Evolutionary conservation across 2,329 filamentous ascomycete genomes (phyloP), one percentile per base, ranked within the genome.

Genomic region (Xylariaceae sp.): DNA sequence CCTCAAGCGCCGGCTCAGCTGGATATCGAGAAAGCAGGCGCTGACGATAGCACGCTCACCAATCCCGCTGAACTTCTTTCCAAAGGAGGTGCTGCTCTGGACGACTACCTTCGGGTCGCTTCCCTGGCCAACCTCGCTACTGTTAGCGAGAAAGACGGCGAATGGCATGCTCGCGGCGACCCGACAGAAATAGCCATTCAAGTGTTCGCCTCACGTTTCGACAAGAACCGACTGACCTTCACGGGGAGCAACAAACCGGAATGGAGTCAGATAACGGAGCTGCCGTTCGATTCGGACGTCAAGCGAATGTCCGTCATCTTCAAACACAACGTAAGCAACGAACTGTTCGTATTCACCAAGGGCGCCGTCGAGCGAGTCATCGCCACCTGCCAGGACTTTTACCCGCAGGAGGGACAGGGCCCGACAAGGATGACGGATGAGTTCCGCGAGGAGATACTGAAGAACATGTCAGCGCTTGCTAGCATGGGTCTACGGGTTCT

Each of bases 301-400:
- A 86, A 86, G 66, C 78, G 79, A 44, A 86, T 86, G 82, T 83
- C 80, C 1, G 80, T 84, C 29, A 73, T 85, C 38, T 81, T 80
- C 59, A 60, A 63, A 43, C 51, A 68, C 36, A 66, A 61, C 46
- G 57, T 66, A 27, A 52, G 48, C 3, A 50, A 33, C 11, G 37
- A 59, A 17, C 51, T 54, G 9, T 56, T 44, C 17, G 60, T 57
- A 1, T 76, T 74, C 52, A 77, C 74, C 44, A 80, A 81, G 54
- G 78, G 78, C 42, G 82, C 82, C 2, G 81, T 85, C 3, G 81
- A 85, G 57, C 70, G 80, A 26, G 73, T 86, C 11, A 65, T 85
- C 16, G 73, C 73, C 16, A 69, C 71, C 11, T 85, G 81, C 57
- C 71, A 67, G 35, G 31, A 57, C 3, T 63, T 74, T 27, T 61